Conservation (phyloP, 257 asterid species). For the Solanum sejunctum region DNA sequence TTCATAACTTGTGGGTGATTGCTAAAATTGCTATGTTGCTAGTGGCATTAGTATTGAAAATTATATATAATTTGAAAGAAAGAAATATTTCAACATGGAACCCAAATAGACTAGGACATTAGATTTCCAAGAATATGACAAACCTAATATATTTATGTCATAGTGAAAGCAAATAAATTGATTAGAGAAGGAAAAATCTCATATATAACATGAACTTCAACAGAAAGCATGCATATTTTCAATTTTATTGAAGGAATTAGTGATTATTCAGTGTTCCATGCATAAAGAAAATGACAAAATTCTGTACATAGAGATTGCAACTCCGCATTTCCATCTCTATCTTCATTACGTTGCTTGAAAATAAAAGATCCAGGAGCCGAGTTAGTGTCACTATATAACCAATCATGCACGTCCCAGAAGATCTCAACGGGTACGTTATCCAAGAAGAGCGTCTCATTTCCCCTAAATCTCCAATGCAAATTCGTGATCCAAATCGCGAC, state of each 20-base stretch:
- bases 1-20: no score
- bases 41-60: neutral
- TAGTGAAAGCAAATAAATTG: neutral
- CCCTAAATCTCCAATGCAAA: constrained; percentile 87
- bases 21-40: no score
- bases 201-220: neutral
- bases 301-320: constrained; percentile 17
- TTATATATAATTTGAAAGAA: no score
- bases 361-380: constrained; percentile 56
- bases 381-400: constrained; percentile 36
- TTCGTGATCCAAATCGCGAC: constrained; percentile 47
- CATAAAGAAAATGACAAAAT: constrained; percentile 70
- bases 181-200: neutral
- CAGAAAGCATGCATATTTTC: neutral
- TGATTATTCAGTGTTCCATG: constrained; percentile 50
- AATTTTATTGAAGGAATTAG: neutral
- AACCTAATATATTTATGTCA: neutral
- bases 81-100: neutral
- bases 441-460: constrained; percentile 56
- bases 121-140: neutral
- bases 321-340: constrained; percentile 6
- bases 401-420: constrained; percentile 85
- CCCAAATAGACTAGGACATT: neutral
- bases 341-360: constrained; percentile 30
- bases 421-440: constrained; percentile 50